Evolutionary conservation across 2,329 filamentous ascomycete species (phyloP), one percentile per base, ranked within the genome.

Genomic region (Plectosphaerella plurivora): DNA sequence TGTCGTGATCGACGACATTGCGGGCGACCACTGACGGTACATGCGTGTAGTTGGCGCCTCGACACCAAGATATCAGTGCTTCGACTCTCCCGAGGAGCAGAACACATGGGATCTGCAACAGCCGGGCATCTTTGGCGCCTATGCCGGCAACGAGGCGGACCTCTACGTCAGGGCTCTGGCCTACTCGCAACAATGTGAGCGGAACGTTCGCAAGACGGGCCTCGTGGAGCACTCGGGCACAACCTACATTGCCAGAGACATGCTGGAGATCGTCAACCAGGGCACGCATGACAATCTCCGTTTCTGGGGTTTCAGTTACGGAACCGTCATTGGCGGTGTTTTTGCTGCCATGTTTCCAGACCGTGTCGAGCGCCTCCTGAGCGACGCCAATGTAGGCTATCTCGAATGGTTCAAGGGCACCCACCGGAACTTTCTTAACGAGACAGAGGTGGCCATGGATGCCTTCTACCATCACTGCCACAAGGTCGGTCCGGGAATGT

Each of bases 401-500:
- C 72, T 76, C 44, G 78, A 80, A 58, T 83, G 77, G 78, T 75
- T 71, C 52, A 66, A 70, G 24, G 69, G 74, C 14, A 63, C 63
- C 1, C 70, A 75, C 51, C 65, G 70, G 55, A 75, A 74, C 55
- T 79, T 79, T 49, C 59, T 81, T 7, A 67, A 68, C n/a, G 76
- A 84, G 58, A 74, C 77, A 15, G 81, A 85, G 61, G 69, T 73
- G 48, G 73, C 79, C 5, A 73, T 83, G 58, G 64, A 72, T 1
- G 73, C 67, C 18, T 84, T 86, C 53, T 81, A 78, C 58, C 64
- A 69, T 18, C 72, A 74, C 45, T 87, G 83, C 60, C 73, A 76
- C 59, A 65, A 70, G 42, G 81, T 75, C 18, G 78, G 78, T 0
- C 77, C 77, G 0, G 55, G 66, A 1, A 70, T 63, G 8, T 83